Percentiles rank a stretch among this genome's conserved stretches.
phyloP scores from a whole-genome alignment of 2,329 filamentous ascomycete genomes.

The Colletotrichum sublineola region DNA sequence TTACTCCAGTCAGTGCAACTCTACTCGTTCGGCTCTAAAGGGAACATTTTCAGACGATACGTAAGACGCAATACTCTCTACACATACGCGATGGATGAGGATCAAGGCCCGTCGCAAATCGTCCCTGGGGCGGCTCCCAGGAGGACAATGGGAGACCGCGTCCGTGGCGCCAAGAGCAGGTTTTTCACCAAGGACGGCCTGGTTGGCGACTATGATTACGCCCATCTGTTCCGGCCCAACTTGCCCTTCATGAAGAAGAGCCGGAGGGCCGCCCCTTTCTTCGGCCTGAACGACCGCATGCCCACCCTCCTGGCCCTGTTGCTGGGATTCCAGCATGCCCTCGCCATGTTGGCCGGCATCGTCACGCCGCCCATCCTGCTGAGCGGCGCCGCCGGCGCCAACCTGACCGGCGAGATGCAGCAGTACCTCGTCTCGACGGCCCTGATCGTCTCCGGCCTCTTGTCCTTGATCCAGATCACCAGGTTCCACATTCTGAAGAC shows the following conservation, averaged over 20 bases:
- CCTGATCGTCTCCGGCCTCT: slow-evolving; percentile 81
- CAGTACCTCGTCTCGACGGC: slow-evolving; percentile 86
- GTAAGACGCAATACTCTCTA: too few species aligned
- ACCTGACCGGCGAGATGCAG: slow-evolving; percentile 70
- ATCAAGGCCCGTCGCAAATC: slow-evolving; percentile 66
- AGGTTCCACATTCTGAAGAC: slow-evolving; percentile 80
- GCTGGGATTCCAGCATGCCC: slow-evolving; percentile 82
- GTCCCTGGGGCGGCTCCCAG: slow-evolving; percentile 54
- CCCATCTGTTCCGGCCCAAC: slow-evolving; percentile 84
- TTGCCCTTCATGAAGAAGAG: slow-evolving; percentile 83
- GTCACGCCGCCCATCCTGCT: slow-evolving; percentile 86
- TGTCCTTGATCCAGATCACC: slow-evolving; percentile 83
- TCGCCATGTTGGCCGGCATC: slow-evolving; percentile 81
- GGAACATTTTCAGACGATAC: too few species aligned
- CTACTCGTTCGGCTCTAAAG: not conserved
- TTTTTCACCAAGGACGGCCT: slow-evolving; percentile 77
- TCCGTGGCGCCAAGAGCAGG: slow-evolving; percentile 53
- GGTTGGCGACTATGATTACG: slow-evolving; percentile 91
- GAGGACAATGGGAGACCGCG: slow-evolving; percentile 49
- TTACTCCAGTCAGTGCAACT: not conserved
- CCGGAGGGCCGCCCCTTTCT: slow-evolving; percentile 77
- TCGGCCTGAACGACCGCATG: slow-evolving; percentile 84
- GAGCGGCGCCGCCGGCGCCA: slow-evolving; percentile 70
- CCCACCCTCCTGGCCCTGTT: slow-evolving; percentile 80
- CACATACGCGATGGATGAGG: slow-evolving; percentile 64